Conservation (phyloP, 164 flowering plant species). For the Kalanchoe fedtschenkoi region DNA sequence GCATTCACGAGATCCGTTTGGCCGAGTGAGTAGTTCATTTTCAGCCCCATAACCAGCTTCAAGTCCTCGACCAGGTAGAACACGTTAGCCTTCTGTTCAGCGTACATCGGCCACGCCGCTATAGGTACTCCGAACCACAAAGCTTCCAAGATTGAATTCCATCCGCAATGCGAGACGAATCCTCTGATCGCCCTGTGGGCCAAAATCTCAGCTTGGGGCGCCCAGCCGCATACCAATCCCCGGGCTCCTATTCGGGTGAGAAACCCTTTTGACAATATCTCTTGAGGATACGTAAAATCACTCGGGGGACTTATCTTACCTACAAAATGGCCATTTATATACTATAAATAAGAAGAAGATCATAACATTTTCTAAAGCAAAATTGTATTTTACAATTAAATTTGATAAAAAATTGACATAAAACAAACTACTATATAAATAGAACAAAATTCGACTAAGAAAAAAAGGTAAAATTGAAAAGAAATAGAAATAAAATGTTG, state of each 20-base stretch:
- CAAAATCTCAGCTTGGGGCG: constrained; percentile 14
- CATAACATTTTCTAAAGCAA: too few relatives aligned
- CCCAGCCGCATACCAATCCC: constrained; percentile 15
- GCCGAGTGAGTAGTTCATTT: constrained; percentile 1
- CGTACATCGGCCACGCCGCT: constrained; percentile 11
- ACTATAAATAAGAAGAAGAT: too few relatives aligned
- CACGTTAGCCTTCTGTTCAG: constrained; percentile 8
- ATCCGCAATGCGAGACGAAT: constrained; percentile 14
- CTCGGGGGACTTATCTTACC: too few relatives aligned
- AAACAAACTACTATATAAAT: too few relatives aligned
- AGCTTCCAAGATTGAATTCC: constrained; percentile 13
- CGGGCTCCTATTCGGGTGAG: constrained; percentile 8
- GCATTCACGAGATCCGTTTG: not conserved
- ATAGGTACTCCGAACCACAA: constrained; percentile 11
- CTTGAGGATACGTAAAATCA: too few relatives aligned
- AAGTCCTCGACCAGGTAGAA: constrained; percentile 11
- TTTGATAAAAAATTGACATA: too few relatives aligned
- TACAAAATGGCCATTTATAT: too few relatives aligned
- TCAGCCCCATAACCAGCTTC: constrained; percentile 13
- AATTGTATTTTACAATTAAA: too few relatives aligned
- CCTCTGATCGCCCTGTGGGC: constrained; percentile 11
- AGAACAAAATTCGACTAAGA: too few relatives aligned
- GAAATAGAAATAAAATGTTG: too few relatives aligned
- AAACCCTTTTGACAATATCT: constrained; percentile 15
- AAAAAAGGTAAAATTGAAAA: too few relatives aligned